Conservation (phyloP, 106 monocot species). For the Hemerocallis citrina region DNA sequence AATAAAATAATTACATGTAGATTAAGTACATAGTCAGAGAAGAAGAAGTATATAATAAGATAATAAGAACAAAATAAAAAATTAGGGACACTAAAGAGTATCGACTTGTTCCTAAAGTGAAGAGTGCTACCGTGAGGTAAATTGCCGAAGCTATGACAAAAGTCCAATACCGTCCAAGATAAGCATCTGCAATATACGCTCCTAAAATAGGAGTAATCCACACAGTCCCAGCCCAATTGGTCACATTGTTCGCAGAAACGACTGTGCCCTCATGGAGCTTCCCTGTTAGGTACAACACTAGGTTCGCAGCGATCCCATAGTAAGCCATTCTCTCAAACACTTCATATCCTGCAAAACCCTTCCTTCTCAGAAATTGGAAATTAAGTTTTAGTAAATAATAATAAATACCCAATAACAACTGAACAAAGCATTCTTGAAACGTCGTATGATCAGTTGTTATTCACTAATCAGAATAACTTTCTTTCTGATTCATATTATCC, state of each 20-base stretch:
- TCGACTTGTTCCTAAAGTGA: no score
- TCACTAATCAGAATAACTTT: background rate
- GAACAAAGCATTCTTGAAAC: background rate
- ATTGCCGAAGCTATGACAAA: constrained; percentile 30
- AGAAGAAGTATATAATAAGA: no score
- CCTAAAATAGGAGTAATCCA: constrained; percentile 44
- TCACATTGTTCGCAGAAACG: constrained; percentile 44
- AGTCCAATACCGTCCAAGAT: constrained; percentile 57
- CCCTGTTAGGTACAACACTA: constrained; percentile 45
- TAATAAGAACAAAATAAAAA: no score
- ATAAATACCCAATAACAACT: background rate
- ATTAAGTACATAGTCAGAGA: no score
- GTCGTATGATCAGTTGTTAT: background rate
- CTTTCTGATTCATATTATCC: no score
- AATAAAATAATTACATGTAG: no score
- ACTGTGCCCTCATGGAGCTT: constrained; percentile 56
- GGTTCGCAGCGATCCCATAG: constrained; percentile 40
- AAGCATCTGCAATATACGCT: constrained; percentile 49
- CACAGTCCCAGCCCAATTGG: constrained; percentile 48
- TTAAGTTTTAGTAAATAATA: background rate
- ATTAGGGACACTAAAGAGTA: no score
- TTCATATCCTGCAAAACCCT: constrained; percentile 28
- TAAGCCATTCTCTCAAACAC: constrained; percentile 57
- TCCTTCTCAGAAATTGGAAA: background rate
- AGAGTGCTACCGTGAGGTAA: constrained; percentile 28